Percentiles rank a stretch among this genome's conserved stretches.
These are phyloP conservation scores for Populus deltoides DNA, from an alignment of 345 rosid genomes.

Conservation along the genomic window DNA sequence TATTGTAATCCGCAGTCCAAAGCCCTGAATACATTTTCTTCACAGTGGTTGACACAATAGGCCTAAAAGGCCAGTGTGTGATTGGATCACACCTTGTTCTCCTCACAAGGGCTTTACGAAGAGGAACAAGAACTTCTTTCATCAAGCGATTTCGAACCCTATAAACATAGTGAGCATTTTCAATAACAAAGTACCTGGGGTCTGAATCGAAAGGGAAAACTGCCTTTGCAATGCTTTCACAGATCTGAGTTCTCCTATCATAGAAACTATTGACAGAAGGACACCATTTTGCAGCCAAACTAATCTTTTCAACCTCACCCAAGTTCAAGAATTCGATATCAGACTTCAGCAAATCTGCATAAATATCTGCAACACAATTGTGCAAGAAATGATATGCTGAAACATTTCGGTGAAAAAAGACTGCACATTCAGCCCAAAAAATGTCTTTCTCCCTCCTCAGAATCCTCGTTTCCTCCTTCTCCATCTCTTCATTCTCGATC, in stretches of 20 bases:
- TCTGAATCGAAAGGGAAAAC: background rate
- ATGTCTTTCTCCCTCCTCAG: background rate
- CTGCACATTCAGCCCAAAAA: background rate
- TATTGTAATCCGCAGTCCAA: background rate
- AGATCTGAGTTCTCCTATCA: background rate
- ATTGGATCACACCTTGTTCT: background rate
- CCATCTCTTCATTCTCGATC: background rate
- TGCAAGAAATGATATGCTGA: background rate
- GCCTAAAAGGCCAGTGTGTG: background rate
- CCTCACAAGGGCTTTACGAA: constrained; percentile 6
- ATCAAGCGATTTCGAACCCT: constrained; percentile 8
- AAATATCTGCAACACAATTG: background rate
- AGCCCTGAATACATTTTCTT: background rate
- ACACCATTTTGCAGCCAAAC: background rate
- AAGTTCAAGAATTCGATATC: background rate
- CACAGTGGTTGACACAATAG: background rate
- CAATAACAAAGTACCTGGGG: background rate
- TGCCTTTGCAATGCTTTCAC: background rate
- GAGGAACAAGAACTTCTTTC: constrained; percentile 25
- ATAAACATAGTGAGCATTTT: background rate
- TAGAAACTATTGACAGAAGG: background rate
- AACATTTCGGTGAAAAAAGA: background rate
- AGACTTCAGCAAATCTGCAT: background rate
- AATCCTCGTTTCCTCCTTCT: background rate
- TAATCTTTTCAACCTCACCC: background rate